Percentiles rank a stretch among this genome's conserved stretches.
These are phyloP conservation scores for Phyllosticta citribraziliensis DNA, from an alignment of 2,329 filamentous ascomycete genomes.

Conservation along the genomic window DNA sequence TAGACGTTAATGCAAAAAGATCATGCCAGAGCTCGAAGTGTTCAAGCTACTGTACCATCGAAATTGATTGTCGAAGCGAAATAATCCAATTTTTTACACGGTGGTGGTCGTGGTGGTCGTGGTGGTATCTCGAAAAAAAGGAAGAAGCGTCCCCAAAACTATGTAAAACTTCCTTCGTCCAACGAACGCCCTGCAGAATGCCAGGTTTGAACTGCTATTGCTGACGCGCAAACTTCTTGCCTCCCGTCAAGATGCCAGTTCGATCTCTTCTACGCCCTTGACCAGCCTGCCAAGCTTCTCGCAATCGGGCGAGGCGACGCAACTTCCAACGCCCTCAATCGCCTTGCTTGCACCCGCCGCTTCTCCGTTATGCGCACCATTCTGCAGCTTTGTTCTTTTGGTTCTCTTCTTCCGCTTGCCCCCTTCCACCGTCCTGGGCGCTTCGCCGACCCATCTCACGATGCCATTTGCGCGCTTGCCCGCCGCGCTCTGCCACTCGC, in stretches of 20 bases:
- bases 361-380: neutral
- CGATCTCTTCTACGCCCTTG: neutral
- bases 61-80: no score
- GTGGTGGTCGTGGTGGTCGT: no score
- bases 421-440: conserved; percentile 19
- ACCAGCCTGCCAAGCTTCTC: neutral
- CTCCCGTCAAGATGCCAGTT: neutral
- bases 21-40: neutral
- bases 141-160: no score
- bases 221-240: neutral
- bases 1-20: neutral
- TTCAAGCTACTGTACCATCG: no score
- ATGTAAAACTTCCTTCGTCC: no score
- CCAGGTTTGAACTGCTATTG: neutral
- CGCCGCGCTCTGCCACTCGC: neutral
- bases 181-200: neutral
- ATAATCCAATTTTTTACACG: no score
- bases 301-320: neutral
- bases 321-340: neutral
- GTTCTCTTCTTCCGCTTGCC: neutral
- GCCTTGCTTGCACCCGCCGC: neutral
- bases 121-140: no score
- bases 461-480: conserved; percentile 54
- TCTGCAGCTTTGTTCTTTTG: neutral
- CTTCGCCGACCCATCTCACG: conserved; percentile 55